Conservation (phyloP, 768 basidiomycete species). For the Lentinula edodes region DNA sequence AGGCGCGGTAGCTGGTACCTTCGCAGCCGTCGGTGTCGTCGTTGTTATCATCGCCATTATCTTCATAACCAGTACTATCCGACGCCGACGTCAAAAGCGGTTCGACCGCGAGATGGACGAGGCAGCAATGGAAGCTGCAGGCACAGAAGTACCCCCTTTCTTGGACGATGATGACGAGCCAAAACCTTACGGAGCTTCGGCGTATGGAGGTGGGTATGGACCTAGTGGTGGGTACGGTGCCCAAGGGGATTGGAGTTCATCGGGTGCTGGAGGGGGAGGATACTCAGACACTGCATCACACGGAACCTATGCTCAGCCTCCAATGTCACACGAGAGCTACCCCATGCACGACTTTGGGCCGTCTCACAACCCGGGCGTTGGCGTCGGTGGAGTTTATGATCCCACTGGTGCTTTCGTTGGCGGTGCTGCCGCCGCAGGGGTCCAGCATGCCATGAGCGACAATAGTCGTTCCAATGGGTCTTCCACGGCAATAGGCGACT, state of each 20-base stretch:
- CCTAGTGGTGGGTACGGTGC: not conserved
- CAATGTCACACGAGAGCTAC: slow-evolving; percentile 41
- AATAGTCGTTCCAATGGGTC: slow-evolving; percentile 19
- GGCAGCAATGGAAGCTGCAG: slow-evolving; percentile 57
- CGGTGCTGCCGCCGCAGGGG: slow-evolving; percentile 19
- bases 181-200: slow-evolving; percentile 17
- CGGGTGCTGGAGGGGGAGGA: slow-evolving; percentile 15
- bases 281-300: slow-evolving; percentile 48
- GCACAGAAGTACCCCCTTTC: slow-evolving; percentile 47
- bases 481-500: slow-evolving; percentile 16
- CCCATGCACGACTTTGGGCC: slow-evolving; percentile 41
- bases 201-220: slow-evolving; percentile 16
- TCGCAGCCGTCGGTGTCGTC: slow-evolving; percentile 65
- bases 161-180: slow-evolving; percentile 46
- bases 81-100: slow-evolving; percentile 55
- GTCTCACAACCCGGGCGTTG: slow-evolving; percentile 4
- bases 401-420: not conserved
- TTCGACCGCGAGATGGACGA: slow-evolving; percentile 74
- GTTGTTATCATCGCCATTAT: slow-evolving; percentile 45
- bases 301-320: slow-evolving; percentile 49
- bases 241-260: slow-evolving; percentile 7
- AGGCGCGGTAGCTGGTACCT: slow-evolving; percentile 67
- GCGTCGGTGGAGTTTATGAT: slow-evolving; percentile 1
- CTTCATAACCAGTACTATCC: slow-evolving; percentile 44
- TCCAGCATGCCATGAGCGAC: slow-evolving; percentile 28